Evolutionary conservation across 2,329 filamentous ascomycete genomes (phyloP), one percentile per base, ranked within the genome.

Genomic region (Diaporthe sp.): DNA sequence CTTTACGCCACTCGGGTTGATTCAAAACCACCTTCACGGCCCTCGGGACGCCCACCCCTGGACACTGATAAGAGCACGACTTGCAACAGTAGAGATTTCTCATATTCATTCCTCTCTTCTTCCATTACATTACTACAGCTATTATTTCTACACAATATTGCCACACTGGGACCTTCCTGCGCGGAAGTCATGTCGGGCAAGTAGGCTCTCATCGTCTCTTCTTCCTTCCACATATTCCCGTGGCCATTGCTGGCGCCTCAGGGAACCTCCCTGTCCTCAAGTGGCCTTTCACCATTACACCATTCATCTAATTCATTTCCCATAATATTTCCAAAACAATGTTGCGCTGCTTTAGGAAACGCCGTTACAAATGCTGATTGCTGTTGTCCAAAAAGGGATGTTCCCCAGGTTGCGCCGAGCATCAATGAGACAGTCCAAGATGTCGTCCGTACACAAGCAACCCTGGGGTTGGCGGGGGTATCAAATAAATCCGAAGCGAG

Each of bases 301-400:
- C 56, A 63, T 63, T 72, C 70, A 51, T 74, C 70, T 72, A 74
- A 19, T 69, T 72, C 73, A 37, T 74, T 68, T 42, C 55, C 73
- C 70, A 61, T 66, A 68, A 69, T 9, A 58, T 72, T 58, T 30
- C 35, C 35, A 32, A 39, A 30, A 22, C 47, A 30, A 50, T 56
- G 68, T 71, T 71, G 56, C 58, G 71, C 71, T 56, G 58, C 30
- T 56, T n/a, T 37, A 53, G 6, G 32, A 42, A 73, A 73, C 73
- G 73, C 73, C 71, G 27, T 71, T 71, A 59, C 55, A 71, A 65
- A 75, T 75, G 73, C 73, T 73, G 32, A 22, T 68, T 53, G 63
- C 30, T 47, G 65, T 59, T 53, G 50, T n/a, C 47, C 30, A 35
- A 39, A 58, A 39, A 27, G 32, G 30, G 30, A 30, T 30, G 35